These are phyloP conservation scores for Trichoderma sp. DNA, from an alignment of 2,329 filamentous ascomycete genomes.

Conservation along the genomic window DNA sequence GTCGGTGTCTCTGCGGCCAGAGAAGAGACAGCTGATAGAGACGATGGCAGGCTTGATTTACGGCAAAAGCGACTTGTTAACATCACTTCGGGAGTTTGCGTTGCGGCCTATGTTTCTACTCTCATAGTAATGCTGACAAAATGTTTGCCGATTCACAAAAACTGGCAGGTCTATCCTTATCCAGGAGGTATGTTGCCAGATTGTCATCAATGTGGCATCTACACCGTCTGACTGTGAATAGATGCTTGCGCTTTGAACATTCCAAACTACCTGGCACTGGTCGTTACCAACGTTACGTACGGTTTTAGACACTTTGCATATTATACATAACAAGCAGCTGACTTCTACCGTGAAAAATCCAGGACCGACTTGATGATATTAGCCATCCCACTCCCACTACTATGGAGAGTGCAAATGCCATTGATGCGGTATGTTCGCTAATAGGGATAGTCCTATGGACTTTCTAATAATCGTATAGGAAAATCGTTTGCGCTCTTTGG, in stretches of 20 bases:
- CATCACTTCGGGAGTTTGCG: conserved; percentile 22
- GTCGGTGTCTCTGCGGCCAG: neutral
- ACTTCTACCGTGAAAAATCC: neutral
- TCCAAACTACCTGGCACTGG: conserved; percentile 25
- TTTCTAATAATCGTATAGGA: conserved; percentile 15
- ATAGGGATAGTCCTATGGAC: neutral
- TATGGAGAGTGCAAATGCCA: conserved; percentile 27
- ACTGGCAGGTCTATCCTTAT: conserved; percentile 29
- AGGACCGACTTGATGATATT: conserved; percentile 27
- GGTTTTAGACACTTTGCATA: neutral
- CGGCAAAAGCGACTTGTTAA: conserved; percentile 23
- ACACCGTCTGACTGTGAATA: neutral
- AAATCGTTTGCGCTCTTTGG: conserved; percentile 26
- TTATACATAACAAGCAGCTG: neutral
- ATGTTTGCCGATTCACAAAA: conserved; percentile 25
- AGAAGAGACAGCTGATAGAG: neutral
- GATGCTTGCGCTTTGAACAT: conserved; percentile 24
- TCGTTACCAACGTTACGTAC: conserved; percentile 27
- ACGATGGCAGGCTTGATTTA: conserved; percentile 22
- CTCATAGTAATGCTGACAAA: conserved; percentile 24
- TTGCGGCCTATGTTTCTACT: conserved; percentile 22
- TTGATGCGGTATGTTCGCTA: conserved; percentile 19
- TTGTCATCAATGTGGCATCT: neutral
- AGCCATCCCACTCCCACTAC: conserved; percentile 25
- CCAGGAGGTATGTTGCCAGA: conserved; percentile 22